Evolutionary conservation across 345 rosid species (phyloP).

Genomic region (Clarkia xantiana): DNA sequence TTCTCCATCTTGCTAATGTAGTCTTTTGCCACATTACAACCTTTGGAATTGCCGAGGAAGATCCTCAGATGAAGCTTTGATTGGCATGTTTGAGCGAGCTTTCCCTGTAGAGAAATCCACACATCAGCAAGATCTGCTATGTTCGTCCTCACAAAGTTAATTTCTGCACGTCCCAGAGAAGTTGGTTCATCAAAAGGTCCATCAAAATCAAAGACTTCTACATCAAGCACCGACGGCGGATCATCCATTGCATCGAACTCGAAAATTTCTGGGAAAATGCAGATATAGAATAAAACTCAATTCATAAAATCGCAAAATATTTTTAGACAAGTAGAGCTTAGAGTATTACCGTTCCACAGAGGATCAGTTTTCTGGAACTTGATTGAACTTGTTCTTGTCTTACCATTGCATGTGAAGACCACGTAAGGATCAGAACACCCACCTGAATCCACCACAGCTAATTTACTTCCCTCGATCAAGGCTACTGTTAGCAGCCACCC

Average conservation of each 20-base stretch:
- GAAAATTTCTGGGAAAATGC: conserved; percentile 63
- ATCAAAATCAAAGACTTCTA: conserved; percentile 88
- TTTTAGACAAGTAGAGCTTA: conserved; percentile 3
- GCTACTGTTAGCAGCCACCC: conserved; percentile 97
- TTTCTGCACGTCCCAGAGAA: conserved; percentile 68
- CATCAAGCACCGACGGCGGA: conserved; percentile 84
- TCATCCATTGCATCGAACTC: conserved; percentile 97
- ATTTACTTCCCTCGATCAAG: conserved; percentile 64
- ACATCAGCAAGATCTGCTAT: conserved; percentile 81
- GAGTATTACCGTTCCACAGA: conserved; percentile 72
- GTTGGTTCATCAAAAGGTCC: conserved; percentile 89
- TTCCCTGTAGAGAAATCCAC: conserved; percentile 82
- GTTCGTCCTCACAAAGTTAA: conserved; percentile 76
- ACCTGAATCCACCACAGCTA: conserved; percentile 84
- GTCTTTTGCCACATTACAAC: conserved; percentile 68
- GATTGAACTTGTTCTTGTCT: conserved; percentile 81
- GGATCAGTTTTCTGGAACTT: conserved; percentile 86
- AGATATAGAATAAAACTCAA: not conserved
- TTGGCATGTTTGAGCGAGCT: conserved; percentile 84
- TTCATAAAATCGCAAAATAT: conserved; percentile 6
- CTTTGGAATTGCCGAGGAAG: conserved; percentile 78
- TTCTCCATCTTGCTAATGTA: conserved; percentile 95
- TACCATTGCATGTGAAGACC: conserved; percentile 84
- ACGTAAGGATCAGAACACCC: conserved; percentile 90
- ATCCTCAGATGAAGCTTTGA: conserved; percentile 77